phyloP scores from a whole-genome alignment of 768 basidiomycete species.

The Pleurotus platypus region DNA sequence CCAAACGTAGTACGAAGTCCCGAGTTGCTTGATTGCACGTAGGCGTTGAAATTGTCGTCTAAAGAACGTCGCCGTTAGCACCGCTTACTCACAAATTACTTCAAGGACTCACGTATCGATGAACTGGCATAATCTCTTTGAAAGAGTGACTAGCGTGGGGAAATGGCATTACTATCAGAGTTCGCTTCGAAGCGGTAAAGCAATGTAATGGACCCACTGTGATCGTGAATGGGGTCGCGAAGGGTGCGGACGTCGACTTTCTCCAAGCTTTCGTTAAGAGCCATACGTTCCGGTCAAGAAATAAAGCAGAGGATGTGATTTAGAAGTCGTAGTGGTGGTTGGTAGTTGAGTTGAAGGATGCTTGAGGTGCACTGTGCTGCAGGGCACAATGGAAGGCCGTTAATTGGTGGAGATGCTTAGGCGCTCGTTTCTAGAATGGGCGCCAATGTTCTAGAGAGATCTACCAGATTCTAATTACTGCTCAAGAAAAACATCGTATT shows the following conservation, averaged over 20 bases:
- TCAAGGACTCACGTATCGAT: constrained; percentile 63
- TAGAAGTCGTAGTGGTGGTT: background rate
- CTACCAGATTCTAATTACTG: too few relatives aligned
- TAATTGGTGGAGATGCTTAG: too few relatives aligned
- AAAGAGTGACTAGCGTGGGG: constrained; percentile 31
- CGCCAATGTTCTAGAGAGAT: too few relatives aligned
- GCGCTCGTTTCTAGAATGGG: too few relatives aligned
- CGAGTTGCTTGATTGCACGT: constrained; percentile 76
- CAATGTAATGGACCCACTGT: constrained; percentile 21
- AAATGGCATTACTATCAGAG: background rate
- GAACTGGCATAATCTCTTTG: constrained; percentile 32
- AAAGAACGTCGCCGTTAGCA: background rate
- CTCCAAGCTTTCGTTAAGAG: background rate
- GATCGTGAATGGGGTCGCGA: constrained; percentile 33
- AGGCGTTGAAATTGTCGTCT: constrained; percentile 78
- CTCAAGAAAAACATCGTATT: too few relatives aligned
- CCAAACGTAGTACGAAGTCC: constrained; percentile 73
- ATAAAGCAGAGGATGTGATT: background rate
- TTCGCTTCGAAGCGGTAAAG: too few relatives aligned
- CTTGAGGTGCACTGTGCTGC: background rate
- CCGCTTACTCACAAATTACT: background rate
- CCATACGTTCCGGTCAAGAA: too few relatives aligned
- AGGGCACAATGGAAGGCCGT: background rate
- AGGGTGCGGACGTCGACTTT: constrained; percentile 17
- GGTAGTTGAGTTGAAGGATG: background rate